Percentiles rank a stretch among this genome's conserved stretches.
Evolutionary conservation across 1,284 basidiomycete species (phyloP).

Genomic region (Trametes pubescens): DNA sequence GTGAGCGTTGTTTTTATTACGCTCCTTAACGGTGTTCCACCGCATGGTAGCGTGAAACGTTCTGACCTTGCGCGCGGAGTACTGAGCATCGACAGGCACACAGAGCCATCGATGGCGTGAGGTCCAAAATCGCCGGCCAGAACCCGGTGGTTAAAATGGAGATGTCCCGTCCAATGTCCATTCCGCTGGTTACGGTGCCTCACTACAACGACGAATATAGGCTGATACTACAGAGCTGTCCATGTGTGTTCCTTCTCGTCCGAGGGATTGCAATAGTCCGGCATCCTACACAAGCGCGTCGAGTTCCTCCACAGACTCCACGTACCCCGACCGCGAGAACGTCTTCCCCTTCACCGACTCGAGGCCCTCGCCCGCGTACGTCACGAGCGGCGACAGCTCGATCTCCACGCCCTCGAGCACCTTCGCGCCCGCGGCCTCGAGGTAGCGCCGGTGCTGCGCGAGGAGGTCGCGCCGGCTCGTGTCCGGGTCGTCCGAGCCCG

Average conservation of each 20-base stretch:
- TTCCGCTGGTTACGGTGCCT: slow-evolving; percentile 23
- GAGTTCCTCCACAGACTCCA: slow-evolving; percentile 57
- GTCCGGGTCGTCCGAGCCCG: slow-evolving; percentile 92
- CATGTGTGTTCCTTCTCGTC: slow-evolving; percentile 11
- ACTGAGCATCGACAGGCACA: background rate
- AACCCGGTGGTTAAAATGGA: too few relatives aligned
- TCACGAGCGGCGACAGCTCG: slow-evolving; percentile 89
- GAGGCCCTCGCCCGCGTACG: slow-evolving; percentile 93
- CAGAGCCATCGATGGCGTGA: background rate
- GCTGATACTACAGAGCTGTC: slow-evolving; percentile 30
- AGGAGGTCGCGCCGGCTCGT: slow-evolving; percentile 92
- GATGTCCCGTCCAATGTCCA: slow-evolving; percentile 5
- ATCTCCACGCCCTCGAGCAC: slow-evolving; percentile 81
- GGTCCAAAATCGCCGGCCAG: too few relatives aligned
- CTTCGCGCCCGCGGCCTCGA: slow-evolving; percentile 81
- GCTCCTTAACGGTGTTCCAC: too few relatives aligned
- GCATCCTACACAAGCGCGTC: slow-evolving; percentile 50
- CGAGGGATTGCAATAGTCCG: slow-evolving; percentile 7
- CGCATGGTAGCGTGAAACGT: too few relatives aligned
- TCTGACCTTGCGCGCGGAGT: too few relatives aligned
- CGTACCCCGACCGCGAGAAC: slow-evolving; percentile 69
- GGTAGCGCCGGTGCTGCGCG: slow-evolving; percentile 89
- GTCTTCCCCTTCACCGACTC: slow-evolving; percentile 81
- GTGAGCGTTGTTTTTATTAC: too few relatives aligned
- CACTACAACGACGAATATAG: slow-evolving; percentile 23